phyloP scores from a whole-genome alignment of 2,329 filamentous ascomycete species.

The Ilyonectria sp. region DNA sequence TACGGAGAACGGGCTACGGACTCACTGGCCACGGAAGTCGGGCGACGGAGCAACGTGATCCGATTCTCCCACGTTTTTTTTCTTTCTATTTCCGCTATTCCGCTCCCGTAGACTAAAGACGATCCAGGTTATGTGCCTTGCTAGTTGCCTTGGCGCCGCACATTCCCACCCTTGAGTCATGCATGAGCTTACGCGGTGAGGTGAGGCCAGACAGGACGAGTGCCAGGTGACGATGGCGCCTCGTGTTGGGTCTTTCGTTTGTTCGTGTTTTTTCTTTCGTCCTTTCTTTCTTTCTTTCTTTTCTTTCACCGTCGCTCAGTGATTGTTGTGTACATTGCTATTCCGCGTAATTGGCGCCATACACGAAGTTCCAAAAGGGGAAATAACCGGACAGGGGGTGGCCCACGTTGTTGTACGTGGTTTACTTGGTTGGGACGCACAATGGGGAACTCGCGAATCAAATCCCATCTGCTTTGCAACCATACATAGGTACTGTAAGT shows the following conservation, averaged over 20 bases:
- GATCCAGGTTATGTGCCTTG: background rate
- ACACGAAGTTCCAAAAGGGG: background rate
- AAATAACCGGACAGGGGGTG: background rate
- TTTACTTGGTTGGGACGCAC: background rate
- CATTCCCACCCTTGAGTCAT: background rate
- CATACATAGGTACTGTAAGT: no score
- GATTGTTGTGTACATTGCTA: background rate
- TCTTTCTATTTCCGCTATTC: no score
- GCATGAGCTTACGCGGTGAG: slow-evolving; percentile 3
- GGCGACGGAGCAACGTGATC: no score
- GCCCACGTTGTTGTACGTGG: background rate
- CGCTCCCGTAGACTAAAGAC: no score
- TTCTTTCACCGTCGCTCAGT: background rate
- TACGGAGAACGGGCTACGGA: background rate
- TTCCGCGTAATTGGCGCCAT: background rate
- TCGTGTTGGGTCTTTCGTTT: background rate
- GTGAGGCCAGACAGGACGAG: background rate
- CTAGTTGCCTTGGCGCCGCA: background rate
- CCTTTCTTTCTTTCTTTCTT: no score
- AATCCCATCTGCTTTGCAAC: background rate
- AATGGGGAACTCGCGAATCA: background rate
- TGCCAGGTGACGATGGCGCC: background rate
- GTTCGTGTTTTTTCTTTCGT: background rate
- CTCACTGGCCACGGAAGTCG: background rate
- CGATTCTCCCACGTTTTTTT: no score